Conservation (phyloP, 2,329 filamentous ascomycete genomes). For the Grosmannia clavigera region DNA sequence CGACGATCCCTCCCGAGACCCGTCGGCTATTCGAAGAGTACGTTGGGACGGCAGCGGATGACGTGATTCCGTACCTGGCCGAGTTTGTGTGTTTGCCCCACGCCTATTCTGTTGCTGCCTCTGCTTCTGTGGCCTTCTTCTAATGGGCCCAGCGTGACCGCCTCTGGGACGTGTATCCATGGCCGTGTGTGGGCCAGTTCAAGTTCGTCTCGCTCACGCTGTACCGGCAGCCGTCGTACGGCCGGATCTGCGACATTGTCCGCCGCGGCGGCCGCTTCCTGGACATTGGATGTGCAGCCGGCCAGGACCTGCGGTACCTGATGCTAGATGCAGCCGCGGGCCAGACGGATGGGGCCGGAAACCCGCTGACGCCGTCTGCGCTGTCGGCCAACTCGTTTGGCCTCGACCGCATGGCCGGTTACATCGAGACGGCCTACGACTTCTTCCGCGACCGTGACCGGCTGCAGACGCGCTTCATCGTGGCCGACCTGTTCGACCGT, state of each 20-base stretch:
- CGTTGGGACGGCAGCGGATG: neutral
- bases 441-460: conserved; percentile 8
- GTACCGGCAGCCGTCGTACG: conserved; percentile 3
- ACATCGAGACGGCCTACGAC: conserved; percentile 5
- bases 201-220: conserved; percentile 9
- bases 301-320: conserved; percentile 11
- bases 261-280: conserved; percentile 8
- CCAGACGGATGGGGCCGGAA: too few species aligned
- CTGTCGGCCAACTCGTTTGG: conserved; percentile 7
- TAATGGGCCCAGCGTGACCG: neutral
- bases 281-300: conserved; percentile 9
- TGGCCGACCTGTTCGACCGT: conserved; percentile 6
- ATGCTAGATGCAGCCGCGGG: conserved; percentile 2
- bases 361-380: neutral
- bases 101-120: neutral
- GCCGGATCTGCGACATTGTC: conserved; percentile 3
- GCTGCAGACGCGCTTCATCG: conserved; percentile 5
- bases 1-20: neutral
- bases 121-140: too few species aligned
- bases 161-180: conserved; percentile 2
- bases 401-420: conserved; percentile 5
- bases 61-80: neutral
- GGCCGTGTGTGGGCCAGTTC: conserved; percentile 11
- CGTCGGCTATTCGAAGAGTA: conserved; percentile 2
- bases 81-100: neutral